These are phyloP conservation scores for Hymenoscyphus repandus DNA, from an alignment of 2,329 filamentous ascomycete species.

Conservation along the genomic window DNA sequence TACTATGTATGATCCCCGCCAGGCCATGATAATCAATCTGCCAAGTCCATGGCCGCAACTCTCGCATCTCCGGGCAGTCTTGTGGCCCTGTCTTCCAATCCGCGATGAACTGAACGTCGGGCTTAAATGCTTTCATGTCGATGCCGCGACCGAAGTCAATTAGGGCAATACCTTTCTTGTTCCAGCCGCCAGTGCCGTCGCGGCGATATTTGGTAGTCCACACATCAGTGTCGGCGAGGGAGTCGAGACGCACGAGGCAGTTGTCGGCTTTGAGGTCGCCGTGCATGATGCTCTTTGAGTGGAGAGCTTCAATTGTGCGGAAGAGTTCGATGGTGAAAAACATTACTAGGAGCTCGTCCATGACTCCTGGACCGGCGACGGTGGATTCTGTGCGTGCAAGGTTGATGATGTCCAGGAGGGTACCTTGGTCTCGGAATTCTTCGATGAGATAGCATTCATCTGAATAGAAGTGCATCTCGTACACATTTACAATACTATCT, in stretches of 20 bases:
- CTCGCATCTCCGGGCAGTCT: constrained; percentile 94
- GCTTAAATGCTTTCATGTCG: constrained; percentile 80
- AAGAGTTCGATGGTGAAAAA: constrained; percentile 92
- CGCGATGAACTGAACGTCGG: constrained; percentile 80
- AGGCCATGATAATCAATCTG: constrained; percentile 96
- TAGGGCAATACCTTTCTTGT: constrained; percentile 70
- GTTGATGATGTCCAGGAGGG: constrained; percentile 92
- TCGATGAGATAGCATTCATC: constrained; percentile 88
- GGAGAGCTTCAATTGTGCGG: constrained; percentile 82
- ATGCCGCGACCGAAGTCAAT: constrained; percentile 96
- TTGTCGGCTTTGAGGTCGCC: constrained; percentile 96
- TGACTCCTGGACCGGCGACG: constrained; percentile 49
- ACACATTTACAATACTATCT: constrained; percentile 73
- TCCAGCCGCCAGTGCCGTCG: constrained; percentile 74
- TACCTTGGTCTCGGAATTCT: constrained; percentile 83
- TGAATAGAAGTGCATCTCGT: constrained; percentile 87
- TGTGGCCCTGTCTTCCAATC: constrained; percentile 88
- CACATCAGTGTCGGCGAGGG: constrained; percentile 37
- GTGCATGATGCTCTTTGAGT: constrained; percentile 74
- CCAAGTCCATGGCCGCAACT: constrained; percentile 92
- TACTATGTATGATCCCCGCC: constrained; percentile 78
- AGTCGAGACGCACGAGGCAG: constrained; percentile 78
- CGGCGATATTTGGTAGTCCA: constrained; percentile 64
- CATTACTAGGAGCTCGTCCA: constrained; percentile 91
- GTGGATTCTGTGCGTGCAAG: constrained; percentile 66